A percentile compares a stretch with the other conserved stretches of the same genome.
These are phyloP conservation scores for Dalechampia spathulata DNA, from an alignment of 441 rosid genomes.

Conservation along the genomic window DNA sequence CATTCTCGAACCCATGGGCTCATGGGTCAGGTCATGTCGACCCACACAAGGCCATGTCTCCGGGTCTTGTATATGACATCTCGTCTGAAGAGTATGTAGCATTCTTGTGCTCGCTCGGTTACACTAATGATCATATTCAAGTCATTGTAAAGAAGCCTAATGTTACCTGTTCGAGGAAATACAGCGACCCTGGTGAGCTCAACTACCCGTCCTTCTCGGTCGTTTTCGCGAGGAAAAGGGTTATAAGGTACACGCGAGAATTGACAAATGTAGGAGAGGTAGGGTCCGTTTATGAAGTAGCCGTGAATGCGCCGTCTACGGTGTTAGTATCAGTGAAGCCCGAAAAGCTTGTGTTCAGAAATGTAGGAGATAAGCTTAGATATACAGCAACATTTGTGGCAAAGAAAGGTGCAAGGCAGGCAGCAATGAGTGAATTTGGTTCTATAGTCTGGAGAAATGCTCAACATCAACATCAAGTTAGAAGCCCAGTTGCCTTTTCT, in stretches of 20 bases:
- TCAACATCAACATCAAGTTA: constrained; percentile 49
- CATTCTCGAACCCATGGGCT: constrained; percentile 76
- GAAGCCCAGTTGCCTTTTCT: constrained; percentile 65
- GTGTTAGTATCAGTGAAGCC: constrained; percentile 61
- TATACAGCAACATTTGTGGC: constrained; percentile 66
- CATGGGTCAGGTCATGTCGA: constrained; percentile 91
- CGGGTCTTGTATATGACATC: constrained; percentile 71
- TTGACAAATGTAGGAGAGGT: constrained; percentile 73
- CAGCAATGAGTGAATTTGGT: constrained; percentile 44
- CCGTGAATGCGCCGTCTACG: constrained; percentile 32
- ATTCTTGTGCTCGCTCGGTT: constrained; percentile 72
- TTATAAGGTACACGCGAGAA: constrained; percentile 60
- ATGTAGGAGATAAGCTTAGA: constrained; percentile 56
- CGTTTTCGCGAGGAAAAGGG: constrained; percentile 48
- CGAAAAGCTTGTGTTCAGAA: constrained; percentile 37
- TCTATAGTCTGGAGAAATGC: constrained; percentile 63
- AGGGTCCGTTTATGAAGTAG: constrained; percentile 41
- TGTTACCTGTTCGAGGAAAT: constrained; percentile 44
- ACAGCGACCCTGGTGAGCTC: constrained; percentile 60
- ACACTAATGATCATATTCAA: constrained; percentile 47
- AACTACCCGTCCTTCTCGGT: constrained; percentile 89
- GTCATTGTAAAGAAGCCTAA: constrained; percentile 54
- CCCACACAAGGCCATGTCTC: constrained; percentile 73
- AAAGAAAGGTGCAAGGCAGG: constrained; percentile 31
- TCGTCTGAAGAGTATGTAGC: constrained; percentile 51